Base-by-base conservation (phyloP, 129 eudicot genomes). In the sunflower (Helianthus annuus) region DNA sequence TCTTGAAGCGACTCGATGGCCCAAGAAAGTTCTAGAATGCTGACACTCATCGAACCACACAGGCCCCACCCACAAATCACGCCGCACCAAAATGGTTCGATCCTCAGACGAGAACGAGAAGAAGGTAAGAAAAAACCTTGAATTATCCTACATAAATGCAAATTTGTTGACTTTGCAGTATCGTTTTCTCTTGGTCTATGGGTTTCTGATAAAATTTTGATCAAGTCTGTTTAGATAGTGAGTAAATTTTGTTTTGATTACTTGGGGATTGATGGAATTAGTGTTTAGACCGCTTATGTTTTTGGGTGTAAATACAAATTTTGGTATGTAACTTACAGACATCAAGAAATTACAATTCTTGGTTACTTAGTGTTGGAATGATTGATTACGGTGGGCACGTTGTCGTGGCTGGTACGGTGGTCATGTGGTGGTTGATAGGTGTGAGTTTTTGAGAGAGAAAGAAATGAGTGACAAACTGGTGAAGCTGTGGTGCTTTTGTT, bases 31-130 rank as follows among this genome's bases (percentile, higher is more conserved):
- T n/a, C n/a, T n/a, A n/a, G n/a, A n/a, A n/a, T n/a, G n/a, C n/a
- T n/a, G n/a, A 9, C 90, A 85, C 69, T 79, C 85, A 55, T 63
- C 44, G 40, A n/a, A n/a, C n/a, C n/a, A n/a, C n/a, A n/a, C n/a
- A n/a, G n/a, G 75, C 19, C 71, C 87, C 64, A 48, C 74, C 66
- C 77, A 80, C 40, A 84, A 80, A 79, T 74, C 85, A 45, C 85
- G 77, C 71, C 87, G 87, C 67, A 57, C 79, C 71, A 91, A 82
- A 84, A 78, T 91, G 85, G 84, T 84, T 54, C 88, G 83, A 82
- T 82, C 90, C 24, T 84, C 96, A 10, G 96, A 84, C 19, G 96
- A 86, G 49, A 82, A 27, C 57, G 97, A 84, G 55, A 85, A 88
- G 58, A 91, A 88, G 91, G 89, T 85, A 70, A 48, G 6, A 32